Conservation (phyloP, 805 yeast species). For the Saccharomycopsis sp. region DNA sequence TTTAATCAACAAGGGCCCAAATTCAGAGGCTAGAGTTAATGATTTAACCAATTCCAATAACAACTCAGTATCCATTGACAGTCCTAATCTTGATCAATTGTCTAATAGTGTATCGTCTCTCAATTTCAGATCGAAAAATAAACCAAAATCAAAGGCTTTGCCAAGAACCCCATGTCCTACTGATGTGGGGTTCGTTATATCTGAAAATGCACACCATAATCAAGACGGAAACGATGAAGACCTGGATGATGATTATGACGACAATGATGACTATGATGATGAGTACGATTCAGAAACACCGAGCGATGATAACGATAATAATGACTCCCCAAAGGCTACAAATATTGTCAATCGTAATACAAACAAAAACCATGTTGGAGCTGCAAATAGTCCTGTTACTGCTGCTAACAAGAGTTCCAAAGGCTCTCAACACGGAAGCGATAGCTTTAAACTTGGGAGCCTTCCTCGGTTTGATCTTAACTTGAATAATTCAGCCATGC, state of each 20-base stretch:
- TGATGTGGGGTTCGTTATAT: conserved; percentile 4
- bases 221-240: conserved; percentile 6
- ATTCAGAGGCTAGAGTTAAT: background rate
- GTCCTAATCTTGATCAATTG: conserved; percentile 3
- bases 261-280: conserved; percentile 11
- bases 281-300: background rate
- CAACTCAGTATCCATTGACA: background rate
- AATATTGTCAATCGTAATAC: background rate
- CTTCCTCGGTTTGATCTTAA: conserved; percentile 1
- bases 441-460: background rate
- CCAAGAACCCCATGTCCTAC: conserved; percentile 20
- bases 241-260: conserved; percentile 9
- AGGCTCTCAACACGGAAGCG: background rate
- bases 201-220: background rate
- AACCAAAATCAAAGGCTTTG: conserved; percentile 5
- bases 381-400: background rate
- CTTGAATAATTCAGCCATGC: conserved; percentile 17
- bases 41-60: background rate
- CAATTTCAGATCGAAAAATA: conserved; percentile 3
- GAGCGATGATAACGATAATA: background rate
- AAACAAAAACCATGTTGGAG: background rate
- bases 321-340: background rate
- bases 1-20: background rate
- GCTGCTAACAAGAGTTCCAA: background rate
- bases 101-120: conserved; percentile 11